Evolutionary conservation across 495 filamentous ascomycete species (phyloP).

Genomic region (Hypoxylon lienhwacheense): DNA sequence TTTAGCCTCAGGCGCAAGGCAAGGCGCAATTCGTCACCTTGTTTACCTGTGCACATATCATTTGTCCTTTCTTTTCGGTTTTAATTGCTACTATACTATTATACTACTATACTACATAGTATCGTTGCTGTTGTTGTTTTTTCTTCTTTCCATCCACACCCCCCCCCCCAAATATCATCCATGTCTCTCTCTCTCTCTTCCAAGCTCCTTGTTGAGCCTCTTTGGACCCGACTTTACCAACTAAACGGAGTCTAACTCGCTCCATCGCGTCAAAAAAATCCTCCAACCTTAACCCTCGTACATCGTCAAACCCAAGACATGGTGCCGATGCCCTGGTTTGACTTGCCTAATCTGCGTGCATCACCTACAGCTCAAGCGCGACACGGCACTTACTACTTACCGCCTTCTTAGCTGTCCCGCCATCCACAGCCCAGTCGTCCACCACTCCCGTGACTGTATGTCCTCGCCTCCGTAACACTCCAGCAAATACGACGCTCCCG

Average conservation of each 20-base stretch:
- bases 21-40: conserved; percentile 31
- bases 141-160: background rate
- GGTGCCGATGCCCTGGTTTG: conserved; percentile 7
- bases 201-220: conserved; percentile 24
- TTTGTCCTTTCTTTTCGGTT: background rate
- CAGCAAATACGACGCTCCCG: conserved; percentile 12
- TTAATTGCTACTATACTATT: background rate
- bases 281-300: conserved; percentile 3
- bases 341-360: conserved; percentile 23
- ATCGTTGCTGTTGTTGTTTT: background rate
- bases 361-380: conserved; percentile 31
- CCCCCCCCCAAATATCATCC: background rate
- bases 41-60: background rate
- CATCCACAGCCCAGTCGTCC: conserved; percentile 13
- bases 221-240: conserved; percentile 15
- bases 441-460: conserved; percentile 29
- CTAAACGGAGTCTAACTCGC: too few species aligned
- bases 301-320: conserved; percentile 18
- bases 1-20: conserved; percentile 34
- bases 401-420: conserved; percentile 31
- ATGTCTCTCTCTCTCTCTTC: background rate
- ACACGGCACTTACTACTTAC: conserved; percentile 34
- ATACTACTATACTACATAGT: too few species aligned
- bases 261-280: conserved; percentile 13
- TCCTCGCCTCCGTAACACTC: conserved; percentile 10